Evolutionary conservation across 1,284 basidiomycete species (phyloP), one percentile per base, ranked within the genome.

Genomic region (Phellopilus nigrolimitatus): DNA sequence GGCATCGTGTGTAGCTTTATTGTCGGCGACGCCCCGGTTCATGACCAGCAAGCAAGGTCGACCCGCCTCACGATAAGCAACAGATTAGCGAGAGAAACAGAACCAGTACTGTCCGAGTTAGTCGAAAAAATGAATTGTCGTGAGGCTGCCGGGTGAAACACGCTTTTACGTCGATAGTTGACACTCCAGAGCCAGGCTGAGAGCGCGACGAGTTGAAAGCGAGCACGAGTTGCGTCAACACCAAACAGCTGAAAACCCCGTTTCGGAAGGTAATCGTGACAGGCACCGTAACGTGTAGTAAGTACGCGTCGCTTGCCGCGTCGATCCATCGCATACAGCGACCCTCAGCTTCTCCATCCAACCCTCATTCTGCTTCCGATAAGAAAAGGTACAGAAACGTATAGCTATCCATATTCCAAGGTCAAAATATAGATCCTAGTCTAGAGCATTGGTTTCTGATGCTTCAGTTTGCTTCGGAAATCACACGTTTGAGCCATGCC

Each of bases 401-500:
- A n/a, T n/a, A n/a, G n/a, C n/a, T n/a, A n/a, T n/a, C n/a, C n/a
- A n/a, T n/a, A n/a, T n/a, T n/a, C n/a, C n/a, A n/a, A n/a, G n/a
- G n/a, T n/a, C n/a, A n/a, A n/a, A n/a, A n/a, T n/a, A n/a, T n/a
- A n/a, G n/a, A n/a, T n/a, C n/a, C n/a, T n/a, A n/a, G n/a, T n/a
- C n/a, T n/a, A n/a, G n/a, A n/a, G n/a, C n/a, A n/a, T n/a, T n/a
- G n/a, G n/a, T n/a, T n/a, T n/a, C n/a, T n/a, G n/a, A n/a, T n/a
- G n/a, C n/a, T 13, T 39, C 40, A 30, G 17, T 50, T 33, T 22
- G 22, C 25, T 41, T 55, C 24, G 15, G 74, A 72, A 28, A 83
- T 63, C 27, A 71, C 74, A 51, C 65, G 77, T 64, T 76, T 76
- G 54, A 89, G 68, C 76, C 84, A 88, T 15, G 58, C 64, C 59